Conservation (phyloP, 225 moss, liverwort and hornwort species). For the Pseudoscleropodium purum region DNA sequence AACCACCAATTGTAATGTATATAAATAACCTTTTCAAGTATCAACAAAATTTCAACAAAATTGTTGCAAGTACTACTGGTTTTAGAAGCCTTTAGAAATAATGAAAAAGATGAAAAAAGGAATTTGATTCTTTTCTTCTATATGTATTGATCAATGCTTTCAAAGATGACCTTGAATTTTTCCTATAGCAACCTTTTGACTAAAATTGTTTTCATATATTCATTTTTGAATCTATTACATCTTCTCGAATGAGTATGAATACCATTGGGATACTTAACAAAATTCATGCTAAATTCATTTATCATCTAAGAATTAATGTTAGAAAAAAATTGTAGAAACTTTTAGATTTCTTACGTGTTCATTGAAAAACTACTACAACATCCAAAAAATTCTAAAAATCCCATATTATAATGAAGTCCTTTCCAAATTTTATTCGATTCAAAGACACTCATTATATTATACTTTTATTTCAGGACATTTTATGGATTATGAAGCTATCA, state of each 20-base stretch:
- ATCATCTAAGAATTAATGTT: background rate
- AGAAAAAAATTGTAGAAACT: background rate
- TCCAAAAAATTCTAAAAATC: background rate
- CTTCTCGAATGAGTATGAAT: background rate
- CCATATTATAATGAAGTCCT: background rate
- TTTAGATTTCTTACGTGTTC: fast-evolving
- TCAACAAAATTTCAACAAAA: background rate
- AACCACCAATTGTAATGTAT: background rate
- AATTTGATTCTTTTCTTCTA: background rate
- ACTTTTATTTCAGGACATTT: background rate
- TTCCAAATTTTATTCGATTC: background rate
- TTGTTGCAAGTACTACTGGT: background rate
- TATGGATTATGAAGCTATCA: background rate
- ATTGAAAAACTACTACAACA: background rate
- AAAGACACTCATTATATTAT: fast-evolving
- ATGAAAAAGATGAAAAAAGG: background rate
- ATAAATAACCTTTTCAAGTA: background rate
- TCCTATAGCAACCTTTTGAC: background rate
- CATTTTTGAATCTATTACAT: background rate
- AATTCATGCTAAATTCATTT: background rate
- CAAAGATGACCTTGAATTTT: background rate
- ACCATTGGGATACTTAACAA: background rate
- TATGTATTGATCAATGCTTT: background rate
- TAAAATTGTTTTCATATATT: background rate
- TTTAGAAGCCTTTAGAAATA: too few species aligned